Evolutionary conservation across 192 early-diverging fungal genomes (phyloP), one percentile per base, ranked within the genome.

Genomic region (Gaertneriomyces semiglobifer): DNA sequence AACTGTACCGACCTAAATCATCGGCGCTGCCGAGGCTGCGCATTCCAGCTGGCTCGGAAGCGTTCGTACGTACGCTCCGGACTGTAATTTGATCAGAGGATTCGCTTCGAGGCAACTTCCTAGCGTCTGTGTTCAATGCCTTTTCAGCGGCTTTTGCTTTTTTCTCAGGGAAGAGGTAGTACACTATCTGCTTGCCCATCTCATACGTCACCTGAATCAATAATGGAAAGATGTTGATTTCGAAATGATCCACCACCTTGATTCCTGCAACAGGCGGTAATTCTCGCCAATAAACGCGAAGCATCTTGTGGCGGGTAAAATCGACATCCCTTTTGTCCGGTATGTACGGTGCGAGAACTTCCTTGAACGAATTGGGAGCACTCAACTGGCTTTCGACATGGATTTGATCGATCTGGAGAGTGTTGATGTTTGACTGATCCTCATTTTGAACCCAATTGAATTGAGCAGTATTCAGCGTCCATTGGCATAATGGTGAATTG

Each of bases 181-280:
- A 80, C n/a, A 88, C 79, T 20, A 94, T 71, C 55, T 87, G 81
- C 54, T 88, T 90, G 0, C 86, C 93, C 73, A 93, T 84, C 53
- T 94, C 93, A 63, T 93, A 88, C 1, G 90, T 94, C 50, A 75
- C 63, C 70, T 93, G 90, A 25, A 96, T 72, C 4, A 89, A 80
- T 11, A 94, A 68, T 1, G 94, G 94, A 57, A 81, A 87, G 57
- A 97, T 74, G 59, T 93, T 88, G 45, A 95, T 80, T 72, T 95
- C 94, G 67, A 97, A 87, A 44, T 93, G 90, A 63, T 93, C 90
- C 47, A 97, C 86, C 12, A 97, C 90, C 33, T 84, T 81, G 60
- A 97, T 97, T 16, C 94, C 94, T 38, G 88, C 94, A 1, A 97
- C 92, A 0, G 94, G 90, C 3, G 93, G 89, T 57, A 91, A 76